Base-by-base conservation (phyloP, 345 rosid genomes). In the Dimocarpus longan region DNA sequence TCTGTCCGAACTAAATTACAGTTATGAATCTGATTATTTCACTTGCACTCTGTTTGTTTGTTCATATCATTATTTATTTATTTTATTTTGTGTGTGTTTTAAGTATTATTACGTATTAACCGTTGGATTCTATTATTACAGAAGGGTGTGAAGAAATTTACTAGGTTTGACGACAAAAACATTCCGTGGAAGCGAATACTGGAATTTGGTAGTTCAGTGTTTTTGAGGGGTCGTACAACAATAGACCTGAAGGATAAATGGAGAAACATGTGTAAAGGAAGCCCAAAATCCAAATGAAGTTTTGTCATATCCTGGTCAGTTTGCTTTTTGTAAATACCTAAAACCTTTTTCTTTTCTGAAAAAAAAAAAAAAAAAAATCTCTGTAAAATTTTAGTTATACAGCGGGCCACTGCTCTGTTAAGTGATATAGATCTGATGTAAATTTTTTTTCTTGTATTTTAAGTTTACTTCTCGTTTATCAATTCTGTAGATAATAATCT, bases 181-280 rank as follows among this genome's bases (percentile, higher is more conserved):
- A 71, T 84, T 26, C 87, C 89, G 11, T 86, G 87, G 91, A 86
- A 68, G 69, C 60, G 80, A 76, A 86, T 88, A 60, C 75, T 86
- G 83, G 85, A 82, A 48, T 82, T 71, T 62, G 89, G 91, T 68
- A 24, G 68, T 62, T 39, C 65, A 11, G 78, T 79, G 66, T 82
- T 86, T 77, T 26, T 50, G 48, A 42, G 18, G 11, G 78, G 80
- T 54, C 85, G 87, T 18, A 82, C 86, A 21, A 4, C 89, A 39
- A 37, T 78, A 46, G 86, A 88, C 79, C 76, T 85, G 19, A 85
- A 87, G 78, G 87, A 88, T 78, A 88, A 83, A 76, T 88, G 91
- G 91, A 84, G 89, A 77, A 88, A 84, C 75, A 69, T 88, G 75
- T 80, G 85, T 75, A 87, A 73, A 70, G 82, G 81, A 75, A 77